Evolutionary conservation across 1,284 basidiomycete genomes (phyloP), one percentile per base, ranked within the genome.

Genomic region (Ustilago esculenta): DNA sequence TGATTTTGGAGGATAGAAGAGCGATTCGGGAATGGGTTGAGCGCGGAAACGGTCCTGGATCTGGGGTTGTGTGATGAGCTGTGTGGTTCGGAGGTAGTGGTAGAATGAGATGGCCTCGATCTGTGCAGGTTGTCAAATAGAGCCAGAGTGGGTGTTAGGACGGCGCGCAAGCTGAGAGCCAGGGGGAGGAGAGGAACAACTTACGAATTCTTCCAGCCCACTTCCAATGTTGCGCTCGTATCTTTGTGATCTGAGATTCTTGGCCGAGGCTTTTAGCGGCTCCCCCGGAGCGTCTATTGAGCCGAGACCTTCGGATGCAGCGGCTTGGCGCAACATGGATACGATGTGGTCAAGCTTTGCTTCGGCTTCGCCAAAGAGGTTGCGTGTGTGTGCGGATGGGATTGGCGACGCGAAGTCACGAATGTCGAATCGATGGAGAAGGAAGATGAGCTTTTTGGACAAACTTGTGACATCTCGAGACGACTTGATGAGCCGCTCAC

Each of bases 401-500:
- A 47, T 11, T 18, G 21, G 5, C 7, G 63, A 47, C 14, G 50
- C 64, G 32, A 65, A 59, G 27, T 60, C 54, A 6, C 35, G 37
- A 23, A 66, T 21, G n/a, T 68, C 59, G 43, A 63, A 85, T 36
- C 94, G 90, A 79, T 97, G 95, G 4, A 98, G 86, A 43, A 92
- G 88, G 78, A 98, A 98, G 66, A 98, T 98, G 77, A 90, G 86
- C 83, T 92, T 94, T 82, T 98, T 98, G 41, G 93, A 93, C n/a
- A 91, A 85, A 68, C 89, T 90, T 14, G 94, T 98, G 67, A 93
- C 87, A 81, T 96, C 94, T 29, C 95, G 83, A 7, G 85, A 86
- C 9, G 83, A 59, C 86, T 94, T 94, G 80, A 94, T 91, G 63
- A 94, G 86, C 24, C 90, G 87, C 76, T 95, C 92, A 36, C 83